Evolutionary conservation across 345 rosid genomes (phyloP), one percentile per base, ranked within the genome.

Genomic region (Punica granatum): DNA sequence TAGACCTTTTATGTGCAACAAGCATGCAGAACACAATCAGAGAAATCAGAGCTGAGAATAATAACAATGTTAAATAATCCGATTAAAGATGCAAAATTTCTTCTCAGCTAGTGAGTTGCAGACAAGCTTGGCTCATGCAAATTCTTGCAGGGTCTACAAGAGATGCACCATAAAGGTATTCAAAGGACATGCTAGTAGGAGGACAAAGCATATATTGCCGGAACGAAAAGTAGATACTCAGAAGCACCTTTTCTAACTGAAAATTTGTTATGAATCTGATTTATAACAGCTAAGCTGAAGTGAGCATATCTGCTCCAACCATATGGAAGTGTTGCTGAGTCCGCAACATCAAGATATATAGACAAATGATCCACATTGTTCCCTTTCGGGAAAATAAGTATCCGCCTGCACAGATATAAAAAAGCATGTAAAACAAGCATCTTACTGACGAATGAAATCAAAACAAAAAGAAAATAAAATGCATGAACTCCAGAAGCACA

Each of bases 241-340:
- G 16, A 25, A 48, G 60, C 71, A 84, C 89, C 89, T 75, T 84
- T 84, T 75, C 81, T 76, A 34, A 84, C 60, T 18, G 89, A 70
- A 72, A 67, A 78, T 73, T 84, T 80, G 65, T 63, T 75, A 73
- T 80, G 86, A 35, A 77, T 61, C 73, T 84, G 89, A 70, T 84
- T 84, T 12, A 75, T 67, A 36, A 84, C 78, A 59, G 84, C 79
- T 79, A 84, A 78, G 77, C 84, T 82, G 74, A 84, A 84, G 63
- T 84, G 89, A 2, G 89, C 84, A 26, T 75, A 84, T 82, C 84
- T 80, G 74, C 78, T 82, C 89, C 89, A 84, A 51, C 84, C 89
- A 65, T 84, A 77, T 25, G 89, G 80, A 78, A 84, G 72, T 2
- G 72, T 53, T 26, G 73, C 19, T 0, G 89, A 76, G 72, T 84